These are phyloP conservation scores for Apiospora rasikravindrae DNA, from an alignment of 2,329 filamentous ascomycete species.

Conservation along the genomic window DNA sequence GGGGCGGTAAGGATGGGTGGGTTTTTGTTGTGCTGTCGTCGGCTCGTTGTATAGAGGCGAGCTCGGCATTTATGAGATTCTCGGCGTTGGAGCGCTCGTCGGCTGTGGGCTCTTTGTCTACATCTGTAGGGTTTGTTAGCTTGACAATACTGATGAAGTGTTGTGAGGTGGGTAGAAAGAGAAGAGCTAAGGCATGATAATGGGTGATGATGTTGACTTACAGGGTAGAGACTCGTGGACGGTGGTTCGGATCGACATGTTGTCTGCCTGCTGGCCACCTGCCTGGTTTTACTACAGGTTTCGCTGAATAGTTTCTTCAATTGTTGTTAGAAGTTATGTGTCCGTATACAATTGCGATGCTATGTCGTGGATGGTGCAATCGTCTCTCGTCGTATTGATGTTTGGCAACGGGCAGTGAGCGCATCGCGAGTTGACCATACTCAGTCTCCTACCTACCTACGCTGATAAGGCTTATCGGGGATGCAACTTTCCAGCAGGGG, in stretches of 20 bases:
- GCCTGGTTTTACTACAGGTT: background rate
- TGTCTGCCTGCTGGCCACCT: slow-evolving; percentile 30
- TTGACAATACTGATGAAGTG: background rate
- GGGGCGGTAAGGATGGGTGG: slow-evolving; percentile 58
- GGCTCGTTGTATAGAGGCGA: slow-evolving; percentile 52
- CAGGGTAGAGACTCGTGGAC: slow-evolving; percentile 83
- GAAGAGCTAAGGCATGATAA: background rate
- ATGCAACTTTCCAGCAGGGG: background rate
- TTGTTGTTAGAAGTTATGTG: background rate
- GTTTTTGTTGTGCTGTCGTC: slow-evolving; percentile 31
- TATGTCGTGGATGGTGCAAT: background rate
- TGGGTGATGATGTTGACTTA: slow-evolving; percentile 46
- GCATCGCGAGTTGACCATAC: background rate
- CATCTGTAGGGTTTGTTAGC: slow-evolving; percentile 60
- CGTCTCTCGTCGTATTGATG: background rate
- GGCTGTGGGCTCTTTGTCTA: slow-evolving; percentile 75
- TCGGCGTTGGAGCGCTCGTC: slow-evolving; percentile 69
- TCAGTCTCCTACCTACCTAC: background rate
- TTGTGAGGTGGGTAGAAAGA: no score
- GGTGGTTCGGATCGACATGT: slow-evolving; percentile 71
- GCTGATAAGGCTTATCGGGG: slow-evolving; percentile 6
- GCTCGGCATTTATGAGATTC: slow-evolving; percentile 72
- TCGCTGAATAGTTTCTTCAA: background rate
- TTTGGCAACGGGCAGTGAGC: background rate
- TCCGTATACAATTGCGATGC: background rate